A percentile compares a stretch with the other conserved stretches of the same genome.
These are phyloP conservation scores for Penicillium sp. DNA, from an alignment of 2,329 filamentous ascomycete species.

Conservation along the genomic window DNA sequence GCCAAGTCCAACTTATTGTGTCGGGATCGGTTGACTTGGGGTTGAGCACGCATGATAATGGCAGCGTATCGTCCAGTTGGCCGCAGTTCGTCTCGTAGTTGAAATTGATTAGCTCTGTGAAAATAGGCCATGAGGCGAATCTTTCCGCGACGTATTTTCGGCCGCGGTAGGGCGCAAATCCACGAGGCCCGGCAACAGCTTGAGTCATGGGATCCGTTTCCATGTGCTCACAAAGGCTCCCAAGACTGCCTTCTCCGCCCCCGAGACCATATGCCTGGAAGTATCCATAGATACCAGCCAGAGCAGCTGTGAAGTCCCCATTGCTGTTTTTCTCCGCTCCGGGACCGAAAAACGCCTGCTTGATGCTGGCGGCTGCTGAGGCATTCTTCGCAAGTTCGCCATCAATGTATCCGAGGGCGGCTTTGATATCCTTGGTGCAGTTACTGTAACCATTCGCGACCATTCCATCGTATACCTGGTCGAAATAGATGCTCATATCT, in stretches of 20 bases:
- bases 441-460: constrained; percentile 54
- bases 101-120: constrained; percentile 43
- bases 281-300: constrained; percentile 44
- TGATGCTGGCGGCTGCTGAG: constrained; percentile 45
- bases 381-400: constrained; percentile 42
- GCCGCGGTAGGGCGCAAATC: constrained; percentile 48
- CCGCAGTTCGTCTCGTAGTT: constrained; percentile 48
- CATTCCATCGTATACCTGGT: constrained; percentile 55
- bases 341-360: constrained; percentile 53
- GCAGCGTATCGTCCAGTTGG: constrained; percentile 25
- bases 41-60: constrained; percentile 45
- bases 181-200: constrained; percentile 41
- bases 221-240: constrained; percentile 52
- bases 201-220: constrained; percentile 47
- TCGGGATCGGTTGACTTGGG: constrained; percentile 38
- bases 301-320: constrained; percentile 51
- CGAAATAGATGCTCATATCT: constrained; percentile 58
- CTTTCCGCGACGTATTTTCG: constrained; percentile 46
- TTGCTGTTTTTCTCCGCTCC: constrained; percentile 53
- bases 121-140: constrained; percentile 47
- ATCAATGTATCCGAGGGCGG: constrained; percentile 56
- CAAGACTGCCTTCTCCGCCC: constrained; percentile 38
- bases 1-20: constrained; percentile 54
- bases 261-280: constrained; percentile 53
- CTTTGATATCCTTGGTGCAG: constrained; percentile 55